Evolutionary conservation across 768 basidiomycete genomes (phyloP).

Genomic region (Aureoboletus auriporus): DNA sequence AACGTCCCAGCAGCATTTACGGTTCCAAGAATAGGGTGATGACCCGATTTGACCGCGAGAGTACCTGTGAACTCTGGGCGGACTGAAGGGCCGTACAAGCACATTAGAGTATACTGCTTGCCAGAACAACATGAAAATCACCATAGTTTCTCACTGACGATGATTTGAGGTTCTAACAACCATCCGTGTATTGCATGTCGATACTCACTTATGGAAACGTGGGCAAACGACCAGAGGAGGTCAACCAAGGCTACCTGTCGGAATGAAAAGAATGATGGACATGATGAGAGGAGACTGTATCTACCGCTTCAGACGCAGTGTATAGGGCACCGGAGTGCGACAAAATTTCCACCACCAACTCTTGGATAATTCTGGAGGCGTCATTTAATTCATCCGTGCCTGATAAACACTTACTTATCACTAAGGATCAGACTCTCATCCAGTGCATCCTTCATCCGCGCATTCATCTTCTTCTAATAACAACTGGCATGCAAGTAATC

Average conservation of each 20-base stretch:
- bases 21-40: conserved; percentile 84
- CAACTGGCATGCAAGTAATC: background rate
- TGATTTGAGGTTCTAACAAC: background rate
- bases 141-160: conserved; percentile 49
- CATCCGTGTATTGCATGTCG: background rate
- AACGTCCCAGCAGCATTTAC: conserved; percentile 63
- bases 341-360: conserved; percentile 68
- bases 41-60: conserved; percentile 81
- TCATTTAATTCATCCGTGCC: background rate
- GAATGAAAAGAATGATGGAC: background rate
- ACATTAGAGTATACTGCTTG: background rate
- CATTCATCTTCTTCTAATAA: conserved; percentile 78
- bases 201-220: conserved; percentile 70
- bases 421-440: conserved; percentile 87
- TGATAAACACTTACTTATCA: conserved; percentile 49
- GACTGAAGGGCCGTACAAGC: conserved; percentile 38
- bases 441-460: conserved; percentile 86
- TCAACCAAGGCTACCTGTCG: conserved; percentile 80
- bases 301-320: conserved; percentile 85
- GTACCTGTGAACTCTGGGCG: conserved; percentile 92
- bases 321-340: conserved; percentile 76
- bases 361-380: conserved; percentile 65
- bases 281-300: background rate
- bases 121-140: conserved; percentile 8
- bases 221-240: conserved; percentile 86